phyloP scores from a whole-genome alignment of 208 protist genomes.

The Angomonas deanei region DNA sequence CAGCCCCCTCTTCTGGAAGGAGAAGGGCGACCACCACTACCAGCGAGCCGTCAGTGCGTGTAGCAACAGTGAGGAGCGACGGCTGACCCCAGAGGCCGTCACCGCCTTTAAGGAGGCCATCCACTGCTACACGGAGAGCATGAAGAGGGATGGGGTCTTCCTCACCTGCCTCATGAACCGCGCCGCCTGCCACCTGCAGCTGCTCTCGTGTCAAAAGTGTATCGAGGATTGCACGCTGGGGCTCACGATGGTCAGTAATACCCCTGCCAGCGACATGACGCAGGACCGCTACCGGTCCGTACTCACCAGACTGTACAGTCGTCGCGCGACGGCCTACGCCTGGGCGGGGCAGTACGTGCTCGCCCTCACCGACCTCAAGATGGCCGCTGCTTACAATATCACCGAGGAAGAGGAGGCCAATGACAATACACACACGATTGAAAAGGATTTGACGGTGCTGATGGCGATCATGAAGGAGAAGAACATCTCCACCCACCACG shows the following conservation, averaged over 20 bases:
- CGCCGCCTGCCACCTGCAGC: conserved; percentile 76
- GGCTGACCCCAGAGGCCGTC: no score
- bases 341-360: conserved; percentile 61
- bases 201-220: conserved; percentile 68
- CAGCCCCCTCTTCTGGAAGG: conserved; percentile 91
- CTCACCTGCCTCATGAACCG: conserved; percentile 87
- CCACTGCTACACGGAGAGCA: conserved; percentile 86
- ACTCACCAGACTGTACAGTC: conserved; percentile 82
- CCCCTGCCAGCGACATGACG: conserved; percentile 83
- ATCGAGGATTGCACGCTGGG: conserved; percentile 87
- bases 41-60: conserved; percentile 52
- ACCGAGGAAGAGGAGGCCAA: conserved; percentile 35
- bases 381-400: conserved; percentile 79
- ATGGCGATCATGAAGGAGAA: conserved; percentile 44
- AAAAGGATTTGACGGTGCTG: conserved; percentile 42
- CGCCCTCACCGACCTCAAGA: conserved; percentile 72
- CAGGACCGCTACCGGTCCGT: conserved; percentile 83
- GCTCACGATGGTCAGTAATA: conserved; percentile 86
- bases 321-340: conserved; percentile 78
- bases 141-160: conserved; percentile 91
- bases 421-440: no score
- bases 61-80: no score
- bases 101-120: no score
- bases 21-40: conserved; percentile 81
- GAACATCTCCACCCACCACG: conserved; percentile 26